Evolutionary conservation across 1,284 basidiomycete genomes (phyloP).

Genomic region (Malassezia globosa): DNA sequence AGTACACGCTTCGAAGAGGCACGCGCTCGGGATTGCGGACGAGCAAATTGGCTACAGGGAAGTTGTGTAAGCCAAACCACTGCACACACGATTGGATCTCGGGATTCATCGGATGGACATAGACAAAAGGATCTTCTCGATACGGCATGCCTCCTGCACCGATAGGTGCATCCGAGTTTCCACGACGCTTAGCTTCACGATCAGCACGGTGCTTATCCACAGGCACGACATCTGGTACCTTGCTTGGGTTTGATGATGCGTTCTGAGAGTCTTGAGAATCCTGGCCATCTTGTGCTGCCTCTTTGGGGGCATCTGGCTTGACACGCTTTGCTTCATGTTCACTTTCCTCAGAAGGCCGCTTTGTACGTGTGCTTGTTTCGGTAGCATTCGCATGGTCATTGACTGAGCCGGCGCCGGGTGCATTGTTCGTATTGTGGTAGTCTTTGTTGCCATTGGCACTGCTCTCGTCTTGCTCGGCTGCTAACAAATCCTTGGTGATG

Average conservation of each 20-base stretch:
- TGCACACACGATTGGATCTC: constrained; percentile 51
- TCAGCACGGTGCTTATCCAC: constrained; percentile 34
- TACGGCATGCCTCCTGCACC: constrained; percentile 38
- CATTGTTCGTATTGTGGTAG: not conserved
- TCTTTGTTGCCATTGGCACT: constrained; percentile 13
- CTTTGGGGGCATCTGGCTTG: constrained; percentile 18
- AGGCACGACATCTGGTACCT: constrained; percentile 3
- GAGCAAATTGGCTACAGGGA: constrained; percentile 66
- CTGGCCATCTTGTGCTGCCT: not conserved
- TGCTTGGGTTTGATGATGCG: no score
- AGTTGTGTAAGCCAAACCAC: constrained; percentile 65
- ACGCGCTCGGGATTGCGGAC: constrained; percentile 77
- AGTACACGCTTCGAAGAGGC: constrained; percentile 68
- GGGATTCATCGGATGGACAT: constrained; percentile 27
- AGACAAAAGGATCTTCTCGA: constrained; percentile 40
- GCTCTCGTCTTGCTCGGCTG: constrained; percentile 14
- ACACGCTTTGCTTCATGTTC: constrained; percentile 25
- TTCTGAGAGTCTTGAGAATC: not conserved
- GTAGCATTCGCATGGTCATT: no score
- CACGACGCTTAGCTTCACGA: constrained; percentile 21
- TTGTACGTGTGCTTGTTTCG: no score
- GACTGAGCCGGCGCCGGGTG: constrained; percentile 1
- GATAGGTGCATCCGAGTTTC: constrained; percentile 21
- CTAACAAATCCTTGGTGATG: no score
- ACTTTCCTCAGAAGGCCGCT: constrained; percentile 19